Evolutionary conservation across 805 yeast species (phyloP), one percentile per base, ranked within the genome.

Genomic region (Yamadazyma sp.): DNA sequence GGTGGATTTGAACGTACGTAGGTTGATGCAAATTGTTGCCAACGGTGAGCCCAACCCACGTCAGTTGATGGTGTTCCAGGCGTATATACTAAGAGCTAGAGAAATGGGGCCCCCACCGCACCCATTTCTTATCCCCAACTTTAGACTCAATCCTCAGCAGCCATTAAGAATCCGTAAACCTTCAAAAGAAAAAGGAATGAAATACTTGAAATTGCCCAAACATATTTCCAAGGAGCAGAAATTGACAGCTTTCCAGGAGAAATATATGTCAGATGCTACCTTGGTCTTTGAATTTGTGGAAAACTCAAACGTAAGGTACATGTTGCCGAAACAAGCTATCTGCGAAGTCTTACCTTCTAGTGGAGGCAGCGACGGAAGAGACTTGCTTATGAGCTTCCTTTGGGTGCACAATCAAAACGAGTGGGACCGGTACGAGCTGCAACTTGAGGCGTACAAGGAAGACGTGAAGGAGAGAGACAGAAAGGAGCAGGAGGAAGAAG

Each of bases 201-300:
- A 55, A 48, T 40, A 57, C 49, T 23, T 49, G 43, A 20, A 33
- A n/a, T 7, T 24, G 6, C 4, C 31, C 16, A 28, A 46, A 34
- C 52, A 50, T 53, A 46, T 41, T 21, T 13, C 36, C 36, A 57
- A 70, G 42, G 86, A 82, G 31, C 78, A 71, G 43, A 79, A 77
- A 48, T 60, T 85, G 35, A 84, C 93, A 0, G 81, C 89, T 0
- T 84, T 84, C 50, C 95, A 85, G 52, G 90, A 82, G 48, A 74
- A 79, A 54, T 84, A 84, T 50, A 63, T 77, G 15, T 57, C 73
- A 24, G 77, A 78, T 49, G 88, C 95, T 0, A 83, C 86, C 37
- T 56, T 93, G 26, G 81, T 89, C 5, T 81, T 91, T 57, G 99
- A 93, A 58, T 91, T 80, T 62, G 73, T 74, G 18, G 98, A 93